These are phyloP conservation scores for Annona squamosa DNA, from an alignment of 164 flowering plant genomes.

Conservation along the genomic window DNA sequence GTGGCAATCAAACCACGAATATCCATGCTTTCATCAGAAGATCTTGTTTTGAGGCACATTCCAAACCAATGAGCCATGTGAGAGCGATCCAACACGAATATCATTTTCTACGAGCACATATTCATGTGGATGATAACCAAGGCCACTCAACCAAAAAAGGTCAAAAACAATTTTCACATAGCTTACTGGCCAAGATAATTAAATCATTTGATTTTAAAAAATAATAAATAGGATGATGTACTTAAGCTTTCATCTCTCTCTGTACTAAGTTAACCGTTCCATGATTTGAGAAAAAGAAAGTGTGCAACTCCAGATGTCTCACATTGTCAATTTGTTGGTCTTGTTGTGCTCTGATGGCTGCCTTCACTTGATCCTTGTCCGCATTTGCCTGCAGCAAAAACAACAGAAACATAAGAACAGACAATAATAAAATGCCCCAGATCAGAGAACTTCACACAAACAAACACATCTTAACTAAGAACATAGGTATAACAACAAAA, in stretches of 20 bases:
- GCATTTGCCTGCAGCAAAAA: conserved; percentile 44
- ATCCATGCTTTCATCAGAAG: too few relatives aligned
- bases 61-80: too few relatives aligned
- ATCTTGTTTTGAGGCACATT: too few relatives aligned
- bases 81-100: too few relatives aligned
- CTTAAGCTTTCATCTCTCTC: background rate
- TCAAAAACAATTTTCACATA: too few relatives aligned
- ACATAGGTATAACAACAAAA: background rate
- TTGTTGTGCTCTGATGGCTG: conserved; percentile 96
- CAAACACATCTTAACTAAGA: background rate
- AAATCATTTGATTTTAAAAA: background rate
- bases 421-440: background rate
- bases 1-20: too few relatives aligned
- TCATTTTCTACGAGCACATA: too few relatives aligned
- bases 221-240: background rate
- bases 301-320: conserved; percentile 18
- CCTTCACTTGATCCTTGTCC: conserved; percentile 90
- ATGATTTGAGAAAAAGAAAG: background rate
- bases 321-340: conserved; percentile 96
- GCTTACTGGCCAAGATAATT: too few relatives aligned
- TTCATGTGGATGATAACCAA: too few relatives aligned
- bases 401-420: background rate
- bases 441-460: background rate
- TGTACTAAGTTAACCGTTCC: background rate
- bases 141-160: too few relatives aligned